Conservation (phyloP, 148 eudicot genomes). For the Rhododendron molle region DNA sequence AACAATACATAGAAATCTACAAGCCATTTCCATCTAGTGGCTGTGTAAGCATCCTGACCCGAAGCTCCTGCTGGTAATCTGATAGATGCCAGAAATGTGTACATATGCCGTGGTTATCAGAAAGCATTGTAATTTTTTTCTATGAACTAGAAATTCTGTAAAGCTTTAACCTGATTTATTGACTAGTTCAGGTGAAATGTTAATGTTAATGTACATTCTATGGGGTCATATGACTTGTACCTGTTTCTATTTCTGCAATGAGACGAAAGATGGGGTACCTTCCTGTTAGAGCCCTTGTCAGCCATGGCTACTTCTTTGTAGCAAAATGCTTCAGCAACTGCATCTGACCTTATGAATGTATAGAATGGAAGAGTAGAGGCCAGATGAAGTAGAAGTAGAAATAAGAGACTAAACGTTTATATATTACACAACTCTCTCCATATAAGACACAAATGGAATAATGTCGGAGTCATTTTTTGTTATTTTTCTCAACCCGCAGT, state of each 20-base stretch:
- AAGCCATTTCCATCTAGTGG: constrained; percentile 72
- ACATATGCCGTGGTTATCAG: not conserved
- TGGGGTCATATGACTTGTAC: not conserved
- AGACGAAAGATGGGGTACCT: not conserved
- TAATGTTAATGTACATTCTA: not conserved
- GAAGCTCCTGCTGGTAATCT: constrained; percentile 17
- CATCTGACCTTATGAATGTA: not conserved
- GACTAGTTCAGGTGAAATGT: not conserved
- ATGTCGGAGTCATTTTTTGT: not conserved
- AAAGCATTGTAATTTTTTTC: not conserved
- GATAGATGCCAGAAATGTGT: not conserved
- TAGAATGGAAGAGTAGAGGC: not conserved
- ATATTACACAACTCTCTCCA: not conserved
- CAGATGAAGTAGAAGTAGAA: not conserved
- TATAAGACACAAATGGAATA: not conserved
- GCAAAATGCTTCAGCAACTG: constrained; percentile 6
- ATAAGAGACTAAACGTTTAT: not conserved
- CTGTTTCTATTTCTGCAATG: not conserved
- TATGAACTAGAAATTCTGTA: not conserved
- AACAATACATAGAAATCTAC: constrained; percentile 86
- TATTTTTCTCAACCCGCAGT: not conserved
- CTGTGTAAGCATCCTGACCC: constrained; percentile 49
- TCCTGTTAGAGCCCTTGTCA: not conserved
- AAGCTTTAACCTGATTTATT: constrained; percentile 1
- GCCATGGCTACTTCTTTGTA: not conserved